These are phyloP conservation scores for Sarocladium strictum DNA, from an alignment of 2,329 filamentous ascomycete genomes.

Conservation along the genomic window DNA sequence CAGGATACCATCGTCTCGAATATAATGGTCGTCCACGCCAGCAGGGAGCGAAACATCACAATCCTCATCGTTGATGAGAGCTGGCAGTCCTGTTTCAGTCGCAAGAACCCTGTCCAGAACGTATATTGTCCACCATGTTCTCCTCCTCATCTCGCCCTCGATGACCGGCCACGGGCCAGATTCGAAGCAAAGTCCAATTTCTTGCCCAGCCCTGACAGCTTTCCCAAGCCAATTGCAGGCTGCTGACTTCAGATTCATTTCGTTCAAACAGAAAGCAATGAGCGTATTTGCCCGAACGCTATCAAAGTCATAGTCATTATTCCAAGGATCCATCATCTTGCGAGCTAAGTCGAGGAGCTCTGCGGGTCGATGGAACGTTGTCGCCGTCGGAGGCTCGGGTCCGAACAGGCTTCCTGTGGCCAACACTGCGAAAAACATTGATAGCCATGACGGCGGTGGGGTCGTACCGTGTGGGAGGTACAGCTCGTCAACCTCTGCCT, in stretches of 20 bases:
- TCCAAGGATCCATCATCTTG: conserved; percentile 72
- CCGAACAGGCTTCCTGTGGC: conserved; percentile 76
- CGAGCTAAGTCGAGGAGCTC: conserved; percentile 68
- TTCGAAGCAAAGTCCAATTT: conserved; percentile 75
- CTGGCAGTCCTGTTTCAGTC: conserved; percentile 73
- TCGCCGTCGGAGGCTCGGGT: conserved; percentile 42
- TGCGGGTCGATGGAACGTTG: conserved; percentile 46
- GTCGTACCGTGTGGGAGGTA: conserved; percentile 60
- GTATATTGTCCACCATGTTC: conserved; percentile 94
- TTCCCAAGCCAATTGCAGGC: conserved; percentile 82
- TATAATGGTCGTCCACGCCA: conserved; percentile 73
- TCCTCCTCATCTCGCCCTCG: conserved; percentile 78
- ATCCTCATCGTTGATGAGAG: conserved; percentile 80
- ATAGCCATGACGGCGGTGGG: conserved; percentile 64
- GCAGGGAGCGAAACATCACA: conserved; percentile 79
- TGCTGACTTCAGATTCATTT: conserved; percentile 79
- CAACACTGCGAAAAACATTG: conserved; percentile 76
- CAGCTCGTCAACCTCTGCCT: conserved; percentile 67
- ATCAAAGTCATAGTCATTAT: conserved; percentile 69
- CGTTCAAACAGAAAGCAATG: conserved; percentile 71
- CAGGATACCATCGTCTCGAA: conserved; percentile 52
- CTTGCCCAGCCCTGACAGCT: conserved; percentile 74
- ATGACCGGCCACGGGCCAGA: conserved; percentile 66
- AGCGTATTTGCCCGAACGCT: conserved; percentile 68
- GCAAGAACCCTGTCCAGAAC: conserved; percentile 77